These are phyloP conservation scores for Hypericum perforatum DNA, from an alignment of 345 rosid genomes.

Conservation along the genomic window DNA sequence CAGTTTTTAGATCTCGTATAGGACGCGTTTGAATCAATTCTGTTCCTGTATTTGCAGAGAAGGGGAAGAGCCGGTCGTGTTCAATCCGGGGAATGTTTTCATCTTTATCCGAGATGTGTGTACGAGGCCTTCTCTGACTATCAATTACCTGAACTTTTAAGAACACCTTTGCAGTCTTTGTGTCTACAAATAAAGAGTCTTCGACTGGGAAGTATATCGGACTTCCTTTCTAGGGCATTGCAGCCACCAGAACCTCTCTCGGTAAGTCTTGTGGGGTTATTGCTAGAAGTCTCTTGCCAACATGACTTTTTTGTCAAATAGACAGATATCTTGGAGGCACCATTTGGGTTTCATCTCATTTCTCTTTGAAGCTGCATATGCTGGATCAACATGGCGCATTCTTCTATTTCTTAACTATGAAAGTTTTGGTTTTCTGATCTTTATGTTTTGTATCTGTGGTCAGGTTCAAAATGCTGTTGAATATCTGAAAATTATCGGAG, in stretches of 20 bases:
- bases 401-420: too few relatives aligned
- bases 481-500: constrained; percentile 76
- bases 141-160: constrained; percentile 86
- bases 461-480: constrained; percentile 97
- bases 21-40: neutral
- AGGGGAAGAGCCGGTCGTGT: constrained; percentile 99
- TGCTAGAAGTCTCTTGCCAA: neutral
- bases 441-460: constrained; percentile 11
- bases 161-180: constrained; percentile 91
- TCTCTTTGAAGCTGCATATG: too few relatives aligned
- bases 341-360: too few relatives aligned
- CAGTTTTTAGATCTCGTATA: neutral
- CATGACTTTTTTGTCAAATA: too few relatives aligned
- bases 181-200: constrained; percentile 94
- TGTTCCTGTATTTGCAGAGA: constrained; percentile 41
- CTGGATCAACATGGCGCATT: too few relatives aligned
- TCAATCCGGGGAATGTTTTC: constrained; percentile 91
- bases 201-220: constrained; percentile 78
- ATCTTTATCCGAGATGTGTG: constrained; percentile 88
- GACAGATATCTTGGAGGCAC: too few relatives aligned
- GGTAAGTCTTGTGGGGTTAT: constrained; percentile 28
- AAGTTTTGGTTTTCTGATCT: neutral
- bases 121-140: constrained; percentile 84
- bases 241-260: constrained; percentile 93
- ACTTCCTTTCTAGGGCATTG: constrained; percentile 83